Evolutionary conservation across 1,284 basidiomycete species (phyloP), one percentile per base, ranked within the genome.

Genomic region (Malassezia cuniculi): DNA sequence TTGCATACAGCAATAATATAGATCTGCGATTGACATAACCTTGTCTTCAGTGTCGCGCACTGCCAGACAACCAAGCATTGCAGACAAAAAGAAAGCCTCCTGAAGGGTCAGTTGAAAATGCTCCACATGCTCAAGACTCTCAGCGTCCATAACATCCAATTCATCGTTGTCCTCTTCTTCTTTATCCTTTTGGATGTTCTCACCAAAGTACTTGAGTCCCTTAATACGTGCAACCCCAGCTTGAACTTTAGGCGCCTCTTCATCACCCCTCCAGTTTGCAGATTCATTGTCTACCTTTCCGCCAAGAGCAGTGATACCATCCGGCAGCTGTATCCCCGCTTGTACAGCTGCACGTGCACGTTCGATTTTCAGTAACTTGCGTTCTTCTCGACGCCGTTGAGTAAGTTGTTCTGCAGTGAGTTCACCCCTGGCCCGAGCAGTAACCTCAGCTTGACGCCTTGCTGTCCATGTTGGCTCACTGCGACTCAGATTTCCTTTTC

Each of bases 31-130:
- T 4, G 41, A 22, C 3, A 59, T 18, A 28, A 40, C 30, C n/a
- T 27, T 10, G 11, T 22, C 33, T 0, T 34, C 21, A 12, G 30
- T 38, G 17, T 50, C 47, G 27, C 36, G 30, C 10, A 94, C 71
- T n/a, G 77, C 78, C 27, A 94, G 72, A 54, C 85, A 89, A 45
- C 84, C 83, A 3, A 94, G 68, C 52, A 75, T 81, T 75, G 85
- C 82, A 0, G 78, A 64, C 28, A 97, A 73, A 69, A 95, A 97
- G 68, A 90, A 90, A 0, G 89, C 82, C 67, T 97, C 93, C 60
- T 80, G 79, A 1, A 86, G 74, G 1, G 84, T 85, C 9, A 97
- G 76, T 60, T 95, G 90, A 27, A 95, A 75, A 68, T 93, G 83
- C 68, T 97, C 90, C 30, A 86, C 69, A 51, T 89, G 78, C 40